These are phyloP conservation scores for Zygotorulaspora mrakii DNA, from an alignment of 1,139 yeast species.

Conservation along the genomic window DNA sequence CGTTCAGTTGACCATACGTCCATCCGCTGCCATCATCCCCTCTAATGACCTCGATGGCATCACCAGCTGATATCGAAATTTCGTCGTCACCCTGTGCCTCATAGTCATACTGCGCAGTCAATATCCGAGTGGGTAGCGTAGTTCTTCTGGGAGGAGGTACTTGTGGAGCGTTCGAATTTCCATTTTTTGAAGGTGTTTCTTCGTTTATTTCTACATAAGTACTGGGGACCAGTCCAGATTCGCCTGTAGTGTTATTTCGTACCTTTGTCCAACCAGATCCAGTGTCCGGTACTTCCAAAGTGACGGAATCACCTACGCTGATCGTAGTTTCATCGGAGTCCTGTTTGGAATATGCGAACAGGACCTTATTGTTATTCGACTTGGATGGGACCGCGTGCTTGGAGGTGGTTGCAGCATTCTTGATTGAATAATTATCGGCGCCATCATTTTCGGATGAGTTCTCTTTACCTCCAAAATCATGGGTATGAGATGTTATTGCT, in stretches of 20 bases:
- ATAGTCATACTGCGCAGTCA: conserved; percentile 77
- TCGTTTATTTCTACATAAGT: conserved; percentile 58
- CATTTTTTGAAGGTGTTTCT: conserved; percentile 21
- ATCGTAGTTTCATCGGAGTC: conserved; percentile 75
- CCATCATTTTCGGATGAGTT: conserved; percentile 8
- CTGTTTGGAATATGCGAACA: conserved; percentile 64
- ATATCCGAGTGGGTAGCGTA: conserved; percentile 34
- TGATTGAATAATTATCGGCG: conserved; percentile 19
- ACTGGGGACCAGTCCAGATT: conserved; percentile 81
- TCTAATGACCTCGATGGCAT: conserved; percentile 61
- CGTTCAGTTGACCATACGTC: conserved; percentile 88
- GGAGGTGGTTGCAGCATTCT: conserved; percentile 26
- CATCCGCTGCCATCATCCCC: conserved; percentile 91
- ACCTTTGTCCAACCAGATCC: conserved; percentile 93
- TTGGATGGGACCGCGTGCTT: conserved; percentile 24
- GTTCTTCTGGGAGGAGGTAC: conserved; percentile 86
- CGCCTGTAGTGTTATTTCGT: conserved; percentile 39
- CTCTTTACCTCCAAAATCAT: conserved; percentile 9
- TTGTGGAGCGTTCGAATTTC: conserved; percentile 43
- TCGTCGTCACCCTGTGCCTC: conserved; percentile 82
- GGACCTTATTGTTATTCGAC: conserved; percentile 46
- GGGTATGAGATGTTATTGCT: neutral
- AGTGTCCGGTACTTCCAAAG: conserved; percentile 64
- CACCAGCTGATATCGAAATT: conserved; percentile 68
- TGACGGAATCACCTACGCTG: conserved; percentile 56